A percentile compares a stretch with the other conserved stretches of the same genome.
Conservation (phyloP, 768 basidiomycete genomes). For the Psilocybe azurescens region DNA sequence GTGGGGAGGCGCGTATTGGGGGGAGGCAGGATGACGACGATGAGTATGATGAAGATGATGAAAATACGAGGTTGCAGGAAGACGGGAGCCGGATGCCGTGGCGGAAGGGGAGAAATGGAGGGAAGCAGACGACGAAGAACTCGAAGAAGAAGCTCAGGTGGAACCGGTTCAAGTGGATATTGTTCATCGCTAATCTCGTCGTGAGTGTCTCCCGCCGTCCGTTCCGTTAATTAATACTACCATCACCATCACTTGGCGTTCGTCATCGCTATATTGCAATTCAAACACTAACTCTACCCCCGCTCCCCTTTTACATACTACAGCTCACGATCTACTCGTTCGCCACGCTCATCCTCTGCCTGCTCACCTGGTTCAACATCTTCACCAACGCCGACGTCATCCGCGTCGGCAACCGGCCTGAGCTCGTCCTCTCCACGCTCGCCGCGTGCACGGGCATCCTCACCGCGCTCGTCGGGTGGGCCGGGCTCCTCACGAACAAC, state of each 20-base stretch:
- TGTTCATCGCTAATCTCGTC: conserved; percentile 69
- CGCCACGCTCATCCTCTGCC: conserved; percentile 61
- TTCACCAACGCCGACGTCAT: conserved; percentile 71
- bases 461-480: conserved; percentile 76
- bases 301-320: not conserved
- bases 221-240: not conserved
- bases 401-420: conserved; percentile 65
- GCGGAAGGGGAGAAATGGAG: not conserved
- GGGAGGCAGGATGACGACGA: conserved; percentile 30
- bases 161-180: conserved; percentile 85
- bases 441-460: conserved; percentile 64
- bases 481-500: conserved; percentile 85
- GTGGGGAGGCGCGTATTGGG: conserved; percentile 58
- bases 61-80: not conserved
- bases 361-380: conserved; percentile 83
- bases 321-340: conserved; percentile 64
- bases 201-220: conserved; percentile 25
- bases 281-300: not conserved
- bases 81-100: conserved; percentile 11
- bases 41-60: conserved; percentile 4
- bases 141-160: conserved; percentile 50
- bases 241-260: no score
- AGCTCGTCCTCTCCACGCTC: conserved; percentile 71
- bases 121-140: not conserved
- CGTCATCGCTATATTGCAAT: no score